Percentiles rank a stretch among this genome's conserved stretches.
These are phyloP conservation scores for Berberis thunbergii DNA, from an alignment of 164 flowering plant species.

Conservation along the genomic window DNA sequence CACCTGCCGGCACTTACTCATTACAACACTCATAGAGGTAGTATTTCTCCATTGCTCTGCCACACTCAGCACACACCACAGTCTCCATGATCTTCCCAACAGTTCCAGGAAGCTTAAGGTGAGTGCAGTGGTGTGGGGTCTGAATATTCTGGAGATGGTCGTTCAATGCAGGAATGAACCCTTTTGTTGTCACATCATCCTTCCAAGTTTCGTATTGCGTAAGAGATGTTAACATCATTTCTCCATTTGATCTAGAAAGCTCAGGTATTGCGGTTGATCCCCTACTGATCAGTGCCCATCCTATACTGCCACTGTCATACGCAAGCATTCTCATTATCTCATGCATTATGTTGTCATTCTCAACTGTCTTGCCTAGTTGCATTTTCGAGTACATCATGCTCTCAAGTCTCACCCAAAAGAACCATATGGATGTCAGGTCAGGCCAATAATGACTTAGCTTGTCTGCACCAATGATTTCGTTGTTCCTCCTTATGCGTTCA, in stretches of 20 bases:
- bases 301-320: conserved; percentile 37
- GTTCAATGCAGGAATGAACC: conserved; percentile 31
- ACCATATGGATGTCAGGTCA: conserved; percentile 30
- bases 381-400: conserved; percentile 53
- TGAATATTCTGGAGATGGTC: conserved; percentile 19
- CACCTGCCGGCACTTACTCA: neutral
- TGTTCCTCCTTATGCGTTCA: conserved; percentile 22
- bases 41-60: conserved; percentile 15
- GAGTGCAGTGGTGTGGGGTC: conserved; percentile 42
- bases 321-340: conserved; percentile 38
- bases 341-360: conserved; percentile 25
- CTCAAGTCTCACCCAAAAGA: conserved; percentile 52
- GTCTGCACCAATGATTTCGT: conserved; percentile 9
- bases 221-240: conserved; percentile 15
- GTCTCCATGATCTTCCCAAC: conserved; percentile 28
- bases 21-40: conserved; percentile 1
- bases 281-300: conserved; percentile 44
- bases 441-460: conserved; percentile 25
- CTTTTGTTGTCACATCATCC: conserved; percentile 12
- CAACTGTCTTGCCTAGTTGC: conserved; percentile 26
- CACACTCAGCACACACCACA: conserved; percentile 59
- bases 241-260: conserved; percentile 38
- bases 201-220: conserved; percentile 25
- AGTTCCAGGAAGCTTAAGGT: conserved; percentile 30
- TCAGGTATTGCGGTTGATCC: conserved; percentile 18